Conservation (phyloP, 768 basidiomycete genomes). For the Naganishia antarctica region DNA sequence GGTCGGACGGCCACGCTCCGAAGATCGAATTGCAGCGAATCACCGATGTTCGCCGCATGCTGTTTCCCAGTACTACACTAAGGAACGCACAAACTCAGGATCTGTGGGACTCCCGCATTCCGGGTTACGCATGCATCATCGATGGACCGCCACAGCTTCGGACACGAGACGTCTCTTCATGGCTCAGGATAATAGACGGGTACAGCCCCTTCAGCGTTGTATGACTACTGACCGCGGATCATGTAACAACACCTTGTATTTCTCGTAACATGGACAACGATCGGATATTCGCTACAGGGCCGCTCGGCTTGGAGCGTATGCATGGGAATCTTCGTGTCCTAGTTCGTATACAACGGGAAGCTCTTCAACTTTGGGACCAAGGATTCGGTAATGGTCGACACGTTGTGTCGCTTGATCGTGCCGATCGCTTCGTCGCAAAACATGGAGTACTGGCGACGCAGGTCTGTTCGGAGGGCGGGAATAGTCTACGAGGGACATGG, state of each 20-base stretch:
- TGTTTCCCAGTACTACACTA: no score
- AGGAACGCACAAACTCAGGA: no score
- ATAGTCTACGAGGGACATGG: conserved; percentile 8
- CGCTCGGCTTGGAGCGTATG: background rate
- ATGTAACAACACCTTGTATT: background rate
- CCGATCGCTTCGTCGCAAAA: conserved; percentile 22
- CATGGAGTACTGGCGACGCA: conserved; percentile 17
- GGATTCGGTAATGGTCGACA: conserved; percentile 12
- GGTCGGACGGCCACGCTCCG: background rate
- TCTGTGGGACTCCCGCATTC: no score
- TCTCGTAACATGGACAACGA: background rate
- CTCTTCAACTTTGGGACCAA: conserved; percentile 26
- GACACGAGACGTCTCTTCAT: no score
- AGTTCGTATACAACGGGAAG: conserved; percentile 21
- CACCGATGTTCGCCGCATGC: no score
- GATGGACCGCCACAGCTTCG: no score
- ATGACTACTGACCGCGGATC: no score
- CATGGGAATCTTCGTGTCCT: background rate
- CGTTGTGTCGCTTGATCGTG: conserved; percentile 1
- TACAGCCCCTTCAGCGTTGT: no score
- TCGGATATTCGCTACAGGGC: background rate
- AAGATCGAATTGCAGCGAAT: no score
- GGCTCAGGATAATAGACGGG: no score
- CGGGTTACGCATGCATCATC: no score
- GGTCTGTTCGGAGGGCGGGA: background rate